Conservation (phyloP, 2,329 filamentous ascomycete species). For the Paramyrothecium roridum region DNA sequence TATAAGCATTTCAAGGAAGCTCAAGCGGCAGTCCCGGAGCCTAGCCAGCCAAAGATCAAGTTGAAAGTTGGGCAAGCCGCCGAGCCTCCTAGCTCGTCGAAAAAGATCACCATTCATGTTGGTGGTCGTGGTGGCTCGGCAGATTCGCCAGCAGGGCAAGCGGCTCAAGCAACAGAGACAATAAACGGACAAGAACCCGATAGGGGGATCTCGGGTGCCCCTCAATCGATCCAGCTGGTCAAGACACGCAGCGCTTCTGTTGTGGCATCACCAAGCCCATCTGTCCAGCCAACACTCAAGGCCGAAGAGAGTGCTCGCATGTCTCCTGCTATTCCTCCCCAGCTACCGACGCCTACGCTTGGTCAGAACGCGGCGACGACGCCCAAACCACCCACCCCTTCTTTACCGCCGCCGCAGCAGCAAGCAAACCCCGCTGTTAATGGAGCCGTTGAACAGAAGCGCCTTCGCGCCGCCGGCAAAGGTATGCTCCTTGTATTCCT, state of each 20-base stretch:
- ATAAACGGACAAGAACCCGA: slow-evolving; percentile 18
- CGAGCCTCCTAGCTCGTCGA: slow-evolving; percentile 43
- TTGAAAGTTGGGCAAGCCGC: slow-evolving; percentile 61
- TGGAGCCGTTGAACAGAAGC: slow-evolving; percentile 30
- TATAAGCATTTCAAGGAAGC: slow-evolving; percentile 66
- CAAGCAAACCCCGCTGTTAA: slow-evolving; percentile 22
- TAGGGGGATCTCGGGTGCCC: slow-evolving; percentile 13
- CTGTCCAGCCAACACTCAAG: slow-evolving; percentile 28
- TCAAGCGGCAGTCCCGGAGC: slow-evolving; percentile 68
- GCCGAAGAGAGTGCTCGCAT: slow-evolving; percentile 28
- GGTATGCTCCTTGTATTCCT: slow-evolving; percentile 23
- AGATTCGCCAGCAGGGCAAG: slow-evolving; percentile 47
- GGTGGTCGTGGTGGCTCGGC: slow-evolving; percentile 55
- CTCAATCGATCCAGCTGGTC: slow-evolving; percentile 22
- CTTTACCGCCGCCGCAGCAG: slow-evolving; percentile 14
- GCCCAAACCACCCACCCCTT: slow-evolving; percentile 5
- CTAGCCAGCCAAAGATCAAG: slow-evolving; percentile 74
- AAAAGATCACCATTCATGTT: slow-evolving; percentile 71
- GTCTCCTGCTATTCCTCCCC: slow-evolving; percentile 19
- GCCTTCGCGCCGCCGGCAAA: slow-evolving; percentile 37
- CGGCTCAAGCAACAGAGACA: slow-evolving; percentile 18
- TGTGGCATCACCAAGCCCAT: slow-evolving; percentile 43
- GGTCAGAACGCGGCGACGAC: slow-evolving; percentile 11
- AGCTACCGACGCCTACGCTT: slow-evolving; percentile 10
- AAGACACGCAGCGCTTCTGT: slow-evolving; percentile 37